Evolutionary conservation across 2,329 filamentous ascomycete species (phyloP).

Genomic region (Fusarium guadeloupense): DNA sequence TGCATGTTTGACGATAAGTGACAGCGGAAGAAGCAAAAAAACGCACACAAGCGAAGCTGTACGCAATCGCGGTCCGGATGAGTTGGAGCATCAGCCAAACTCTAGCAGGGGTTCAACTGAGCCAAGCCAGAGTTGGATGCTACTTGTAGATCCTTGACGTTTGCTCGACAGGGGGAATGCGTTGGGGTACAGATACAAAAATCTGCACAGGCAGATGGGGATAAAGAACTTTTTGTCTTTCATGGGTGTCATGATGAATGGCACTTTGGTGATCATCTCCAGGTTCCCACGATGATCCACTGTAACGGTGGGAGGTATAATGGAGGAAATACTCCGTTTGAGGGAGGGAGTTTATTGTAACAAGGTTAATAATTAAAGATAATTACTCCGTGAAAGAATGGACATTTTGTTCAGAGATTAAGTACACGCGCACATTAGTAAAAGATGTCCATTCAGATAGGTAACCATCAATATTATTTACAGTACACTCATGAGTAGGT

Average conservation of each 20-base stretch:
- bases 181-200: background rate
- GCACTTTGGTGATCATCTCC: conserved; percentile 9
- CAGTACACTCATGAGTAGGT: no score
- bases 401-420: background rate
- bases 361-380: background rate
- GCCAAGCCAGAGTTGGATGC: background rate
- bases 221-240: background rate
- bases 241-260: background rate
- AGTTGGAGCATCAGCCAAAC: conserved; percentile 14
- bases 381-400: no score
- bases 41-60: conserved; percentile 17
- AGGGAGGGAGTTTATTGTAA: background rate
- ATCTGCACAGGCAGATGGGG: background rate
- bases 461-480: no score
- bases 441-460: background rate
- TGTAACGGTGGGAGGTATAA: background rate
- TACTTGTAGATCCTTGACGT: conserved; percentile 10
- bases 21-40: conserved; percentile 40
- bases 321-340: conserved; percentile 8
- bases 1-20: conserved; percentile 28
- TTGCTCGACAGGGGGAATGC: conserved; percentile 12
- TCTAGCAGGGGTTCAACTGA: conserved; percentile 1
- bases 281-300: conserved; percentile 18
- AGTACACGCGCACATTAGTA: background rate
- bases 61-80: conserved; percentile 13